A percentile compares a stretch with the other conserved stretches of the same genome.
Evolutionary conservation across 352 stramenopile species (phyloP).

Genomic region (Phytophthora pluvialis): DNA sequence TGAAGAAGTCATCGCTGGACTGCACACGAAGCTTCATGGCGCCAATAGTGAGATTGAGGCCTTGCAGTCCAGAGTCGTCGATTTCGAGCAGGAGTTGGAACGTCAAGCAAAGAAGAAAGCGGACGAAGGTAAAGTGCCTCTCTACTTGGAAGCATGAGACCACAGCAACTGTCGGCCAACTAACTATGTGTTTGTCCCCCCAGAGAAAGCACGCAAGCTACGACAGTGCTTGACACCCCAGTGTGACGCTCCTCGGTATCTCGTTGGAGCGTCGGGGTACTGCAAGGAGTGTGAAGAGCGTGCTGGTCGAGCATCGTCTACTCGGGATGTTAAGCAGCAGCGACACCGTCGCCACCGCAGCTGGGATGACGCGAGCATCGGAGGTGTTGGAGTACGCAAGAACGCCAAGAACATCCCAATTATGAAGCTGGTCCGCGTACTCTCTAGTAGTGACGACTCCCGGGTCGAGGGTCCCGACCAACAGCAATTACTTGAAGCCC

Average conservation of each 20-base stretch:
- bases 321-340: slow-evolving; percentile 18
- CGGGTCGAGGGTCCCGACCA: slow-evolving; percentile 16
- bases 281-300: slow-evolving; percentile 66
- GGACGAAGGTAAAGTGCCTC: slow-evolving; percentile 38
- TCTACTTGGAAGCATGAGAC: too few species aligned
- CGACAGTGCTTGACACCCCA: slow-evolving; percentile 68
- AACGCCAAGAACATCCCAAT: slow-evolving; percentile 53
- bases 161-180: too few species aligned
- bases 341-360: slow-evolving; percentile 54
- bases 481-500: slow-evolving; percentile 42
- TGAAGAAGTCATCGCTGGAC: slow-evolving; percentile 13
- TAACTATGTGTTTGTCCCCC: background rate
- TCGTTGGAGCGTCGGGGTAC: slow-evolving; percentile 65
- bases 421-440: slow-evolving; percentile 45
- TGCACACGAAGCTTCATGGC: slow-evolving; percentile 32
- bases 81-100: slow-evolving; percentile 57
- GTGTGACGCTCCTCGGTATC: slow-evolving; percentile 70
- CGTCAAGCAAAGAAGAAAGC: slow-evolving; percentile 41
- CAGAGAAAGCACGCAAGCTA: slow-evolving; percentile 56
- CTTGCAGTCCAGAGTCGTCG: slow-evolving; percentile 37
- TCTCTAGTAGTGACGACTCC: slow-evolving; percentile 31
- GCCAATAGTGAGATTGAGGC: slow-evolving; percentile 28
- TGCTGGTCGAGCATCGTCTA: slow-evolving; percentile 4
- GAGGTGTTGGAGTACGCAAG: slow-evolving; percentile 32
- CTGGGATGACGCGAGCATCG: slow-evolving; percentile 44